A percentile compares a stretch with the other conserved stretches of the same genome.
phyloP scores from a whole-genome alignment of 495 filamentous ascomycete species.

The Schizothecium vesticola region DNA sequence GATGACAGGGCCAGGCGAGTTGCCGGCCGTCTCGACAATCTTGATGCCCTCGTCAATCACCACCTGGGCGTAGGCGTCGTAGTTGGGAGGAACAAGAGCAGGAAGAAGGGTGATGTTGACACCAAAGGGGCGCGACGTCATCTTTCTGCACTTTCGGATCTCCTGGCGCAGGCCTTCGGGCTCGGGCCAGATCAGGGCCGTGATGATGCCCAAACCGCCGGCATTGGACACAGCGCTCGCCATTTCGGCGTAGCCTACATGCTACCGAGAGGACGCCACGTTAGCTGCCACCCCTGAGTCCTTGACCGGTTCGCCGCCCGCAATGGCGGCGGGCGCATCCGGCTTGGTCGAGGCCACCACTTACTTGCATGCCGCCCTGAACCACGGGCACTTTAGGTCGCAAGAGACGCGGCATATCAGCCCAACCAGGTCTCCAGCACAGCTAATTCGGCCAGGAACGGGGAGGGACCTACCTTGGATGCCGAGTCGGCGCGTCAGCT shows the following conservation, averaged over 20 bases:
- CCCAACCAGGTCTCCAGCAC: slow-evolving; percentile 1
- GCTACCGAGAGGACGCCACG: slow-evolving; percentile 20
- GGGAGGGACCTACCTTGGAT: slow-evolving; percentile 60
- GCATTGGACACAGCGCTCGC: slow-evolving; percentile 93
- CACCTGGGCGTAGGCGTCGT: slow-evolving; percentile 84
- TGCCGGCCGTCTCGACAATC: slow-evolving; percentile 96
- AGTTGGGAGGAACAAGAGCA: slow-evolving; percentile 82
- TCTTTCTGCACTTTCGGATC: slow-evolving; percentile 75
- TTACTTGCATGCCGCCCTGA: slow-evolving; percentile 76
- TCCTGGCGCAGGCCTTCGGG: slow-evolving; percentile 91
- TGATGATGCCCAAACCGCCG: slow-evolving; percentile 87
- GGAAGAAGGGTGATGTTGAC: slow-evolving; percentile 97
- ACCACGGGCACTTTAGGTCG: slow-evolving; percentile 76
- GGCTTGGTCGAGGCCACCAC: slow-evolving; percentile 11
- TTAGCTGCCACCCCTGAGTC: slow-evolving; percentile 13
- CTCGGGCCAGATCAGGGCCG: slow-evolving; percentile 89
- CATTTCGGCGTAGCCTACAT: slow-evolving; percentile 79
- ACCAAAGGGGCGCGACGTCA: slow-evolving; percentile 88
- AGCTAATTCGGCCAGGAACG: background rate
- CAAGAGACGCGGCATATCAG: slow-evolving; percentile 23
- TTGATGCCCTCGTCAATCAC: slow-evolving; percentile 90
- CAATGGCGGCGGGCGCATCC: background rate
- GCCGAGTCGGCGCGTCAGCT: slow-evolving; percentile 80
- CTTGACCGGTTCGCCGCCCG: background rate
- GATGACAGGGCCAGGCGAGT: slow-evolving; percentile 89